These are phyloP conservation scores for Monocercomonoides exilis DNA, from an alignment of 78 protist species.

Conservation along the genomic window DNA sequence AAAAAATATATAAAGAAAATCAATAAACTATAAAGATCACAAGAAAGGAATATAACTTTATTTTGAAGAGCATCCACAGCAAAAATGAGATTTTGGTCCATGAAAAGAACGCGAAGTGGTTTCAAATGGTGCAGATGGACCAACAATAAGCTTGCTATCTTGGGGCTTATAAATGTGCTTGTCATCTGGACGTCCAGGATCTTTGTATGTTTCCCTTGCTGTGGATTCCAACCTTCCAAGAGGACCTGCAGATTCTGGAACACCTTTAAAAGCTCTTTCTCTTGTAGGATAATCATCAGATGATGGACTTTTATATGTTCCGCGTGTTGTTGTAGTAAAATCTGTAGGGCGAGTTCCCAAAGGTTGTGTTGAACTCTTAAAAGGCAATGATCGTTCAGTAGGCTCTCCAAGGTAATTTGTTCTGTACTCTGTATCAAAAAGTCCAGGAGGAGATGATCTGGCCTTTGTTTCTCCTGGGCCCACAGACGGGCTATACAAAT, in stretches of 20 bases:
- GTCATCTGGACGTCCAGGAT: background rate
- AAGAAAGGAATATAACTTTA: background rate
- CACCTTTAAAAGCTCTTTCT: background rate
- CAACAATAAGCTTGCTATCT: background rate
- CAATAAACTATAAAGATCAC: background rate
- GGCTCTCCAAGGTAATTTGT: background rate
- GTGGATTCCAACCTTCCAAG: background rate
- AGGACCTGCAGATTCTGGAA: background rate
- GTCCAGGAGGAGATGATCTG: background rate
- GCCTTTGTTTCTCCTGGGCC: background rate
- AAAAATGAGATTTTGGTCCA: background rate
- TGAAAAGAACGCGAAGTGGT: background rate
- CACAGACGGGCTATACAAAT: background rate
- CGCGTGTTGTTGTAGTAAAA: background rate
- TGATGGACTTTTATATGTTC: background rate
- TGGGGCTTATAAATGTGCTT: background rate
- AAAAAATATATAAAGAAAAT: background rate
- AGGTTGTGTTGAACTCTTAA: background rate
- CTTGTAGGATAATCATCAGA: background rate
- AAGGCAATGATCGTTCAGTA: background rate
- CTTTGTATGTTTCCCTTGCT: background rate
- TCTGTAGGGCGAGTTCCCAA: background rate
- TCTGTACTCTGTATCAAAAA: background rate
- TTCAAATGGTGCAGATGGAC: background rate
- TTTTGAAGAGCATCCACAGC: background rate